Base-by-base conservation (phyloP, 495 filamentous ascomycete species). In the Talaromyces ruber region DNA sequence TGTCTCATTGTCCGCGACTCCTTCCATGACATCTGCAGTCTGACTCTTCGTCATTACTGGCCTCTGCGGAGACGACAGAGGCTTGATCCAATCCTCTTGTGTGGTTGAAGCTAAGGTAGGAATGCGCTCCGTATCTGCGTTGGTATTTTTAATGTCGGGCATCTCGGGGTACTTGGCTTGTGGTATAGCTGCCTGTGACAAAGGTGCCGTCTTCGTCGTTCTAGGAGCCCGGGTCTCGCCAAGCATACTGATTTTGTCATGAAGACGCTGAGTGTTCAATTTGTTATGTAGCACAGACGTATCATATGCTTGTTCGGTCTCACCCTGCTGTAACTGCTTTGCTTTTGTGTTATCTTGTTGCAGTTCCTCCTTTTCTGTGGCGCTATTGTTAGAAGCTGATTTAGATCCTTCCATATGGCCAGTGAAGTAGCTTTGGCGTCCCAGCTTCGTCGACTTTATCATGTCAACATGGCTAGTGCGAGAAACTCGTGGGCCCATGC, bases 171-270 rank as follows among this genome's bases (percentile, higher is more conserved):
- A 88, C 2, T 72, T 56, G 9, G 82, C 73, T 45, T 80, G 77
- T 34, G 65, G 5, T 47, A 47, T 66, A 18, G 69, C 65, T 32
- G 79, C 62, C 6, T 74, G 72, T 28, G 75, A 65, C 11, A 71
- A 68, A 61, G 84, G 78, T 0, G 85, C 77, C 28, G 91, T 86
- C 67, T 93, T 93, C 3, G 87, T 89, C 3, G 84, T 76, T 52
- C 88, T 79, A 30, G 87, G 78, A 51, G 87, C 78, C 66, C 92
- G 89, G 1, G 84, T 80, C 70, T 97, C 89, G 24, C 92, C 92
- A 21, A 98, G 82, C 85, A 93, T 91, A 68, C 87, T 93, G 66
- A 98, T 97, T 66, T 91, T 89, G 63, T 98, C 95, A 62, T 95
- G 90, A 18, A 98, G 79, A 9, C 88, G 81, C 69, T 97, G 92